Evolutionary conservation across 78 protist genomes (phyloP).

Genomic region (Monocercomonoides exilis): DNA sequence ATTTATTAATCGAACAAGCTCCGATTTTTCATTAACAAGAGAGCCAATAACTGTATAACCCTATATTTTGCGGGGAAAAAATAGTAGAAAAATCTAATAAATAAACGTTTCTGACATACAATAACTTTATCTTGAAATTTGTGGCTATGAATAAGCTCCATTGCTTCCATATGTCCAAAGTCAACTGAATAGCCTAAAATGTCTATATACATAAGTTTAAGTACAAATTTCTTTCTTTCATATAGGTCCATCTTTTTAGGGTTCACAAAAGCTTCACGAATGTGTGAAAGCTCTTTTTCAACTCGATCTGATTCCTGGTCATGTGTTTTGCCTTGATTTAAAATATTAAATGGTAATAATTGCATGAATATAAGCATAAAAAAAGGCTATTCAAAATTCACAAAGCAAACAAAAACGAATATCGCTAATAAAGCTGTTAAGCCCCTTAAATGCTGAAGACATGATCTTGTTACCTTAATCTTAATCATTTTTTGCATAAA

Average conservation of each 20-base stretch:
- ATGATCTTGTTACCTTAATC: too few species aligned
- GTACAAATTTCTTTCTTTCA: constrained; percentile 80
- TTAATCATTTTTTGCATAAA: too few species aligned
- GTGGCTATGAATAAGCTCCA: constrained; percentile 63
- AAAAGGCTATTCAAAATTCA: too few species aligned
- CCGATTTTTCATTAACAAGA: constrained; percentile 74
- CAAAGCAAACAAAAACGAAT: too few species aligned
- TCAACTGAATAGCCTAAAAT: constrained; percentile 94
- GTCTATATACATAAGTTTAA: constrained; percentile 90
- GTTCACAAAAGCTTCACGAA: constrained; percentile 53
- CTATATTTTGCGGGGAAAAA: constrained; percentile 24
- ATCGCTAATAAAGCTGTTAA: too few species aligned
- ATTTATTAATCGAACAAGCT: constrained; percentile 79
- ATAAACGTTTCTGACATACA: too few species aligned
- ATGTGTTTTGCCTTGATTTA: too few species aligned
- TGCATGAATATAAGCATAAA: too few species aligned
- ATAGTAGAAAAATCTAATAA: too few species aligned
- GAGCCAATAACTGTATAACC: constrained; percentile 74
- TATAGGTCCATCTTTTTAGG: constrained; percentile 49
- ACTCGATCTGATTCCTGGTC: constrained; percentile 66
- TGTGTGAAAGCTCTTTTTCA: constrained; percentile 69
- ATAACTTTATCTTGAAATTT: constrained; percentile 84
- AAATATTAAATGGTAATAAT: too few species aligned
- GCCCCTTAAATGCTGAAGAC: too few species aligned
- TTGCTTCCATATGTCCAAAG: constrained; percentile 96